These are phyloP conservation scores for Cyanidioschyzon merolae DNA, from an alignment of 23 red algal species.

Conservation along the genomic window DNA sequence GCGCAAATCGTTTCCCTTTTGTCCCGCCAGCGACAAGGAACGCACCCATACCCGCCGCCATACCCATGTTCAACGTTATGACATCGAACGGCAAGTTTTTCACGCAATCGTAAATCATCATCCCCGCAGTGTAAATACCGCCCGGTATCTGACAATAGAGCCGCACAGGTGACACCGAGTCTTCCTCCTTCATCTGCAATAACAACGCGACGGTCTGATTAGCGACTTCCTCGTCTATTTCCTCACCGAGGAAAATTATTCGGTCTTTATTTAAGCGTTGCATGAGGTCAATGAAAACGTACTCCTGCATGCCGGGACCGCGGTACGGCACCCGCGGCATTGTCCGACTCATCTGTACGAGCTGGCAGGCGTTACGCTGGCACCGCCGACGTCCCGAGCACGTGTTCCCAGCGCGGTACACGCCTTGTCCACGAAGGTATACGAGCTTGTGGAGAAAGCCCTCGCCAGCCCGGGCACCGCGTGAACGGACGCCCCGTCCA, in stretches of 20 bases:
- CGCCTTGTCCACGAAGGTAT: too few species aligned
- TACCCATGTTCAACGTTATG: constrained; percentile 81
- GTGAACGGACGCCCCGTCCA: too few species aligned
- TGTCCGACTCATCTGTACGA: constrained; percentile 66
- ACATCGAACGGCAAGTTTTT: constrained; percentile 68
- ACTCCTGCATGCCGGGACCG: constrained; percentile 68
- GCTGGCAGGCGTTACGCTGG: too few species aligned
- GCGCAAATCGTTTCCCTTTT: constrained; percentile 69
- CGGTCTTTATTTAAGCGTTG: constrained; percentile 86
- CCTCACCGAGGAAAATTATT: constrained; percentile 90
- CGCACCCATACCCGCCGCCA: constrained; percentile 87
- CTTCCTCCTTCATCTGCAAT: constrained; percentile 77
- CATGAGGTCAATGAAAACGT: constrained; percentile 97
- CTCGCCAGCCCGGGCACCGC: too few species aligned
- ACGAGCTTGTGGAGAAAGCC: too few species aligned
- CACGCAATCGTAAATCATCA: constrained; percentile 92
- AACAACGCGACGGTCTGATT: constrained; percentile 91
- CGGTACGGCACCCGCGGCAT: constrained; percentile 97
- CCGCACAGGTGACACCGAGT: constrained; percentile 54
- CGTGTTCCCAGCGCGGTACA: neutral
- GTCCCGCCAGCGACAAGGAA: constrained; percentile 78
- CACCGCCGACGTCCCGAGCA: neutral
- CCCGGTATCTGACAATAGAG: constrained; percentile 94
- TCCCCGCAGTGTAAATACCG: constrained; percentile 50
- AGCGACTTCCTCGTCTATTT: constrained; percentile 89